phyloP scores from a whole-genome alignment of 108 stramenopile genomes.

The Cyclostephanos tholiformis region DNA sequence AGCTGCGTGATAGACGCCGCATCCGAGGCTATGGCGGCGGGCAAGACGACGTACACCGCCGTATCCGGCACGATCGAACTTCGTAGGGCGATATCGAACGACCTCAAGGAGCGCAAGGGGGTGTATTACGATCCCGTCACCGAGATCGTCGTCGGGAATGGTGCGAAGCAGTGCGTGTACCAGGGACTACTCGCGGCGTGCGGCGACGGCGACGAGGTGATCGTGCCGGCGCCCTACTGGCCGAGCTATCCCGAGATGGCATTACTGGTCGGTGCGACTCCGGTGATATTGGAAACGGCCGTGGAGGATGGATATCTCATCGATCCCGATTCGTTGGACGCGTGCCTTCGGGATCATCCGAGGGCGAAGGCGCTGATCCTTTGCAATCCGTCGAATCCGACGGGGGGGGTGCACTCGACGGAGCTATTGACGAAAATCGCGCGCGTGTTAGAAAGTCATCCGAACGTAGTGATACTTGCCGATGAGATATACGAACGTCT shows the following conservation, averaged over 20 bases:
- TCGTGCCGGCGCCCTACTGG: conserved; percentile 97
- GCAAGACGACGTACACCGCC: conserved; percentile 92
- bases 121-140: conserved; percentile 74
- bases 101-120: conserved; percentile 84
- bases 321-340: conserved; percentile 70
- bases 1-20: conserved; percentile 86
- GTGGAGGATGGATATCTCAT: conserved; percentile 85
- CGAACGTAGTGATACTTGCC: conserved; percentile 78
- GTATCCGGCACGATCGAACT: conserved; percentile 88
- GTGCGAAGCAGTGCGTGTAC: conserved; percentile 95
- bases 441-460: conserved; percentile 67
- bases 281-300: conserved; percentile 85
- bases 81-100: conserved; percentile 86
- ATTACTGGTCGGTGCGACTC: conserved; percentile 77
- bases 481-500: conserved; percentile 99
- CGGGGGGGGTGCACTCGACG: conserved; percentile 81
- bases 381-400: conserved; percentile 98
- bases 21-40: conserved; percentile 58
- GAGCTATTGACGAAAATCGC: conserved; percentile 69
- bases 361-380: conserved; percentile 87
- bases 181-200: conserved; percentile 88
- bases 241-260: conserved; percentile 98
- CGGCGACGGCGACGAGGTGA: conserved; percentile 88
- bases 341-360: conserved; percentile 62
- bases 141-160: conserved; percentile 95